Evolutionary conservation across 768 basidiomycete species (phyloP).

Genomic region (Lactarius pseudohatsudake): DNA sequence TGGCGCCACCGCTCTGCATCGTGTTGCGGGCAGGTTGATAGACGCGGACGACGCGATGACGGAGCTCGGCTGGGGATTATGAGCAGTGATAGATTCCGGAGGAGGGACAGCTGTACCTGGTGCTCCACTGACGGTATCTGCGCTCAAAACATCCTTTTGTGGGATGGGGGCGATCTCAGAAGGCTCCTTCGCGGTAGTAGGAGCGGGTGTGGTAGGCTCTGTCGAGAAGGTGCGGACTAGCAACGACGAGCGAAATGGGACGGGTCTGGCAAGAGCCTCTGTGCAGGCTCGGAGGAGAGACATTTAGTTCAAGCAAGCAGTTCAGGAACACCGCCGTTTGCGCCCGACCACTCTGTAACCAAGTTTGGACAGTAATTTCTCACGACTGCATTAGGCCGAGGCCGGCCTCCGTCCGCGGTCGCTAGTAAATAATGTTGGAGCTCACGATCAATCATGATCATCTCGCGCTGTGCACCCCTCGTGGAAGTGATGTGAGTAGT

Average conservation of each 20-base stretch:
- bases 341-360: not conserved
- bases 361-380: not conserved
- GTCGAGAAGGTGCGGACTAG: constrained; percentile 30
- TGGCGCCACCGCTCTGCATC: constrained; percentile 90
- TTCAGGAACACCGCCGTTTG: not conserved
- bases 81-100: constrained; percentile 7
- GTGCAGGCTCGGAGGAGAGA: constrained; percentile 51
- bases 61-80: constrained; percentile 63
- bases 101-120: constrained; percentile 54
- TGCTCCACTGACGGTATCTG: constrained; percentile 84
- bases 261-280: constrained; percentile 31
- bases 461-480: not conserved
- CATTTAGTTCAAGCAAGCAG: constrained; percentile 39
- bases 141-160: constrained; percentile 61
- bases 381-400: not conserved
- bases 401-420: too few species aligned
- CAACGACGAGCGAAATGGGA: constrained; percentile 25
- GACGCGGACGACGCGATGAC: constrained; percentile 85
- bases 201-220: constrained; percentile 30
- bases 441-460: not conserved
- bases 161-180: constrained; percentile 45
- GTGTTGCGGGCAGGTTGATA: constrained; percentile 92
- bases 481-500: not conserved
- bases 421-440: too few species aligned
- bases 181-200: constrained; percentile 38